phyloP scores from a whole-genome alignment of 768 basidiomycete genomes.

The Krasilnikovozyma curviuscula region DNA sequence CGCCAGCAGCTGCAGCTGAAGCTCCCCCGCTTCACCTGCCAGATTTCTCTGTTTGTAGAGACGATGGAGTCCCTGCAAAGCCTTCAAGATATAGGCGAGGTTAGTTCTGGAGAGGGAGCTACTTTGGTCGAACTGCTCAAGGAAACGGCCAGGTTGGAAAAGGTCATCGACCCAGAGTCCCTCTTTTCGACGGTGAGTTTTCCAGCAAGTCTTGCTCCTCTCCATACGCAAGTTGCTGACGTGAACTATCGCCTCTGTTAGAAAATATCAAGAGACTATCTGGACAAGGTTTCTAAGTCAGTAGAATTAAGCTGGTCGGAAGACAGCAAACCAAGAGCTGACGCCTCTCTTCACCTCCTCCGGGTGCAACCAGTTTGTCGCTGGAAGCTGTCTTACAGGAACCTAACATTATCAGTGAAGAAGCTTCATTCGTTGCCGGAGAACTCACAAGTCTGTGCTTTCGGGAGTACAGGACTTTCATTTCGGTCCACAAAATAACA shows the following conservation, averaged over 20 bases:
- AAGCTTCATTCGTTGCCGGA: constrained; percentile 67
- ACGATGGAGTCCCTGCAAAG: too few species aligned
- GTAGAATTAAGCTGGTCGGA: background rate
- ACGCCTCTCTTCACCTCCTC: constrained; percentile 29
- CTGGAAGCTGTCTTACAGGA: constrained; percentile 51
- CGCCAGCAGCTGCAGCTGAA: too few species aligned
- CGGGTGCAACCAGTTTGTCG: constrained; percentile 43
- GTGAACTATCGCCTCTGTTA: background rate
- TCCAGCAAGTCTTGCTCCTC: background rate
- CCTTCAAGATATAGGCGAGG: too few species aligned
- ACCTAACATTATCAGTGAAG: constrained; percentile 57
- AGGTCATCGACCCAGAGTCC: constrained; percentile 1
- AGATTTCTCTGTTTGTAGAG: too few species aligned
- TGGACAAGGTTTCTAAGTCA: constrained; percentile 10
- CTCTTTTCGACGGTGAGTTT: constrained; percentile 7
- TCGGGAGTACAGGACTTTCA: constrained; percentile 76
- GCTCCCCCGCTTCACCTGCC: too few species aligned
- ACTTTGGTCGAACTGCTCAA: constrained; percentile 2
- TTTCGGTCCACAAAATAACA: constrained; percentile 66
- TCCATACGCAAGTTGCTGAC: background rate
- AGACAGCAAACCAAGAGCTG: background rate
- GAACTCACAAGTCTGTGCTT: constrained; percentile 78
- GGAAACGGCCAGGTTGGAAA: constrained; percentile 2
- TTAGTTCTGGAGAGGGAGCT: too few species aligned
- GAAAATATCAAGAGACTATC: constrained; percentile 7